Evolutionary conservation across 2,329 filamentous ascomycete genomes (phyloP).

Genomic region (Chaetomiaceae sp.): DNA sequence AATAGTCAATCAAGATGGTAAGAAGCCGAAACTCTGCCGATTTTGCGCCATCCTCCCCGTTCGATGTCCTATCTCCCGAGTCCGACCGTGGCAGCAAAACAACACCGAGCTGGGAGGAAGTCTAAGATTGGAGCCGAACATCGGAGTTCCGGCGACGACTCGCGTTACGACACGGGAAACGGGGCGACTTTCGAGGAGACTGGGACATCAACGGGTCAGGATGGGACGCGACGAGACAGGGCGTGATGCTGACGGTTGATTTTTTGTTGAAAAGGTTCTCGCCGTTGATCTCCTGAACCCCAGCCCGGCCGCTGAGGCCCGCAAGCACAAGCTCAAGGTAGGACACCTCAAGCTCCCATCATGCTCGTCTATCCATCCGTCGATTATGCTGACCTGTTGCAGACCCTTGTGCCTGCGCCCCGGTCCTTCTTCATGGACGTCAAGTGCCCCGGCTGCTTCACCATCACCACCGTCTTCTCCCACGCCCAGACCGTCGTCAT

Average conservation of each 20-base stretch:
- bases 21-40: slow-evolving; percentile 34
- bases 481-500: slow-evolving; percentile 99
- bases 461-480: slow-evolving; percentile 99
- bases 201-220: slow-evolving; percentile 10
- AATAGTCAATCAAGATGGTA: slow-evolving; percentile 65
- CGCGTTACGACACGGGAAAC: neutral
- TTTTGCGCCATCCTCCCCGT: slow-evolving; percentile 16
- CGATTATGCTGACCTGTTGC: slow-evolving; percentile 20
- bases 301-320: slow-evolving; percentile 92
- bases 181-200: neutral
- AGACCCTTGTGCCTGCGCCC: slow-evolving; percentile 92
- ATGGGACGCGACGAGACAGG: slow-evolving; percentile 3
- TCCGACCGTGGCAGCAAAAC: slow-evolving; percentile 9
- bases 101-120: neutral
- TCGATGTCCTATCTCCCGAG: slow-evolving; percentile 8
- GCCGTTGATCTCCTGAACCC: slow-evolving; percentile 99
- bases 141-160: neutral
- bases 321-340: slow-evolving; percentile 99
- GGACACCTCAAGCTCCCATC: slow-evolving; percentile 26
- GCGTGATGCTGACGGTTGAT: slow-evolving; percentile 43
- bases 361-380: neutral
- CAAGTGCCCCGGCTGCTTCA: slow-evolving; percentile 99
- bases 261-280: slow-evolving; percentile 79
- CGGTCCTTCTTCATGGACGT: slow-evolving; percentile 99
- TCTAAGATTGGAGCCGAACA: slow-evolving; percentile 4